phyloP scores from a whole-genome alignment of 208 protist genomes.

The Strigomonas culicis region DNA sequence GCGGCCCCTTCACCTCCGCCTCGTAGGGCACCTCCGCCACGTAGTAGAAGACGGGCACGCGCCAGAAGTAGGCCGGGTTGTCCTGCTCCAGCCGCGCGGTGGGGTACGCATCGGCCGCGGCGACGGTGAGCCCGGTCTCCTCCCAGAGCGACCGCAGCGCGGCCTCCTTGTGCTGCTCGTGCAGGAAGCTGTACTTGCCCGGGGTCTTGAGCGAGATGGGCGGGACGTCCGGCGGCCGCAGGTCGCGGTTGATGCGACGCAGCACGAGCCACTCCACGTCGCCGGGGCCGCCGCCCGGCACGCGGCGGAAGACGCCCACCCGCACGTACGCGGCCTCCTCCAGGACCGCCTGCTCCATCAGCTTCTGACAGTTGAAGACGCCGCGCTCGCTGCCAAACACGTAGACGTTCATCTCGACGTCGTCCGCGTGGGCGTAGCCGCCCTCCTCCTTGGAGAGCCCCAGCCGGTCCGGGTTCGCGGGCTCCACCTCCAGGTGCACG shows the following conservation, averaged over 20 bases:
- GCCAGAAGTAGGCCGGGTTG: constrained; percentile 79
- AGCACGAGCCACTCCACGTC: constrained; percentile 83
- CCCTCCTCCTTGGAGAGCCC: constrained; percentile 23
- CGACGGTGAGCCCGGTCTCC: constrained; percentile 88
- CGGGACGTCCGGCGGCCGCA: constrained; percentile 86
- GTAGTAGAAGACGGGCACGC: constrained; percentile 87
- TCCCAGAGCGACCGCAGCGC: constrained; percentile 86
- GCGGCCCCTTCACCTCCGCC: constrained; percentile 72
- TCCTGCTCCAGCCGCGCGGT: constrained; percentile 57
- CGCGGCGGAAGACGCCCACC: constrained; percentile 78
- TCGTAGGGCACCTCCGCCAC: constrained; percentile 82
- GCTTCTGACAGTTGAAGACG: constrained; percentile 81
- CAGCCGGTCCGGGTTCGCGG: constrained; percentile 59
- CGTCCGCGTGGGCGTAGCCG: constrained; percentile 70
- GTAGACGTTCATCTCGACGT: constrained; percentile 87
- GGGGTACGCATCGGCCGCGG: constrained; percentile 52
- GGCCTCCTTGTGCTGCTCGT: constrained; percentile 87
- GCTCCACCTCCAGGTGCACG: constrained; percentile 85
- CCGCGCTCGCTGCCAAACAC: constrained; percentile 88
- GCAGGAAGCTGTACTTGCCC: constrained; percentile 90
- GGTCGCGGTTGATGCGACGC: constrained; percentile 87
- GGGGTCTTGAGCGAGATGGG: constrained; percentile 88
- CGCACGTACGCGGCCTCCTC: constrained; percentile 86
- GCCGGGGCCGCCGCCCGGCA: constrained; percentile 21
- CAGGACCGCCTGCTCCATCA: constrained; percentile 77